Conservation (phyloP, 768 basidiomycete species). For the Tremella fuciformis region DNA sequence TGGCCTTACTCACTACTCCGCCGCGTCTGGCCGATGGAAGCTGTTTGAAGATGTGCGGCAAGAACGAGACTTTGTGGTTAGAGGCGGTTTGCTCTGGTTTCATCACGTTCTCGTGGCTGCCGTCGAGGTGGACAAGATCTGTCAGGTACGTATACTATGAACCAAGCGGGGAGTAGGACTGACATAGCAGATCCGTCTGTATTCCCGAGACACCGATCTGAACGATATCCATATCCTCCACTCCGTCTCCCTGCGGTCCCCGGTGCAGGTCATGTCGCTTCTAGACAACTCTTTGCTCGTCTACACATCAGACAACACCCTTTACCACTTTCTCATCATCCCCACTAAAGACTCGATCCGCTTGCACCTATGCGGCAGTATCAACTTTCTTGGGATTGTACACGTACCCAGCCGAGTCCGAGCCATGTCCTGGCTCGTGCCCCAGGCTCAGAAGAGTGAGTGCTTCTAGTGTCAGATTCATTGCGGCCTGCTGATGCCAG, state of each 20-base stretch:
- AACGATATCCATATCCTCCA: slow-evolving; percentile 78
- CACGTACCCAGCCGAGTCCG: slow-evolving; percentile 76
- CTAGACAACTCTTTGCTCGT: slow-evolving; percentile 93
- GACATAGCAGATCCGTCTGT: slow-evolving; percentile 72
- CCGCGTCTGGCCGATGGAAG: slow-evolving; percentile 93
- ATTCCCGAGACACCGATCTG: slow-evolving; percentile 86
- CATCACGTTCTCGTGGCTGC: slow-evolving; percentile 91
- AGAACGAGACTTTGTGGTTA: slow-evolving; percentile 80
- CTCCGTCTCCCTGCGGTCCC: slow-evolving; percentile 69
- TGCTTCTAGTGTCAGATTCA: slow-evolving; percentile 27
- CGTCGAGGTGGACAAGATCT: slow-evolving; percentile 73
- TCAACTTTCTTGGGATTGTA: slow-evolving; percentile 87
- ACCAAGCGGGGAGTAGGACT: not conserved
- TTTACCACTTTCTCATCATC: slow-evolving; percentile 86
- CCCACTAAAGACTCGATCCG: slow-evolving; percentile 73
- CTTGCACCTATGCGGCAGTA: slow-evolving; percentile 87
- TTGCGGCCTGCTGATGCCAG: slow-evolving; percentile 54
- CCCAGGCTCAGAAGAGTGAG: slow-evolving; percentile 84
- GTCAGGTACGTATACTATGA: slow-evolving; percentile 58
- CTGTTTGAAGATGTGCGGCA: slow-evolving; percentile 74
- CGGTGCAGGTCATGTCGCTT: slow-evolving; percentile 80
- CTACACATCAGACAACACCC: slow-evolving; percentile 89
- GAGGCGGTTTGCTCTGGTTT: slow-evolving; percentile 93
- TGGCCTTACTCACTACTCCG: slow-evolving; percentile 90
- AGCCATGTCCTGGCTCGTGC: slow-evolving; percentile 96